phyloP scores from a whole-genome alignment of 192 early-diverging fungal genomes.

The Geranomyces variabilis region DNA sequence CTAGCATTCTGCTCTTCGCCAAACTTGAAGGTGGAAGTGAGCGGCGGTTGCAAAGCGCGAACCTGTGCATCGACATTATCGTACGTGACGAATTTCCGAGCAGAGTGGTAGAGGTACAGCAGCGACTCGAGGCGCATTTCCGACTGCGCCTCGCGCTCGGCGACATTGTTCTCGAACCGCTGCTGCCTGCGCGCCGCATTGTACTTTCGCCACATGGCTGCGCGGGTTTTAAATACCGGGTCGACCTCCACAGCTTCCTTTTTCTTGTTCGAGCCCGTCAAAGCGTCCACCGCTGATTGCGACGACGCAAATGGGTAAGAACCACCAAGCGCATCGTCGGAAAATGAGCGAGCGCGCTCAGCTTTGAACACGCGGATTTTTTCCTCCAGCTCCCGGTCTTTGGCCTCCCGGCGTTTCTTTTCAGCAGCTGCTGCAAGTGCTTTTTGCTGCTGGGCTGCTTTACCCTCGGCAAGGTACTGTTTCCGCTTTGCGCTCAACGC shows the following conservation, averaged over 20 bases:
- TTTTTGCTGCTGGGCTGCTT: neutral
- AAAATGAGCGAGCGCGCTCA: neutral
- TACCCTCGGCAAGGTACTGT: constrained; percentile 16
- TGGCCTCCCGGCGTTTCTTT: constrained; percentile 2
- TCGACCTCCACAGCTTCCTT: neutral
- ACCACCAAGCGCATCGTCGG: neutral
- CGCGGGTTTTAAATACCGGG: constrained; percentile 10
- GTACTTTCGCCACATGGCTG: neutral
- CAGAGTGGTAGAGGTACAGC: constrained; percentile 40
- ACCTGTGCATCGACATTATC: constrained; percentile 37
- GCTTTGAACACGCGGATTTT: constrained; percentile 29
- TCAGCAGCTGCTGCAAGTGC: neutral
- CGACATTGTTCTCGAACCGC: constrained; percentile 28
- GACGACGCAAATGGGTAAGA: neutral
- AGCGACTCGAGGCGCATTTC: constrained; percentile 31
- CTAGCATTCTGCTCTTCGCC: neutral
- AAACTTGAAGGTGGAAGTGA: neutral
- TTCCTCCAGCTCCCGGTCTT: constrained; percentile 13
- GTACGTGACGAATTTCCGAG: constrained; percentile 40
- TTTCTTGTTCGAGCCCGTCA: neutral
- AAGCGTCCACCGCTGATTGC: too few relatives aligned
- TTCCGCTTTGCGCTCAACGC: constrained; percentile 17
- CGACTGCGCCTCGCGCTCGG: neutral
- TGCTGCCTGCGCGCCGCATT: constrained; percentile 9
- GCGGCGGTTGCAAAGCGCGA: constrained; percentile 4